Evolutionary conservation across 352 stramenopile genomes (phyloP).

Genomic region (Phytophthora palmivora): DNA sequence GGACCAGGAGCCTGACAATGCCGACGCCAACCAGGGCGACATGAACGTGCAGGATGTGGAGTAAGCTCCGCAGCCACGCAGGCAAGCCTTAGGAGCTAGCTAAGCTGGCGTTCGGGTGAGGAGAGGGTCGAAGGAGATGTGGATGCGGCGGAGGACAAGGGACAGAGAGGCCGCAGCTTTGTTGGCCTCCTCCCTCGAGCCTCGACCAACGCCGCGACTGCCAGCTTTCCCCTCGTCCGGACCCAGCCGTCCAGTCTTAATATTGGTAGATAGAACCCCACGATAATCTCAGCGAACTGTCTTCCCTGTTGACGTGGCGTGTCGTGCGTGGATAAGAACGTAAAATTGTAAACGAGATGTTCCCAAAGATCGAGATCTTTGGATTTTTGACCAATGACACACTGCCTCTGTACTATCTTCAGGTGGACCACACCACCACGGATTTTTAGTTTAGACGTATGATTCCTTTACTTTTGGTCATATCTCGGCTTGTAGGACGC

Average conservation of each 20-base stretch:
- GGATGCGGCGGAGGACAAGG: conserved; percentile 13
- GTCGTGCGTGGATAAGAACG: not conserved
- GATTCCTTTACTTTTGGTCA: no score
- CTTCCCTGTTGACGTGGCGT: conserved; percentile 24
- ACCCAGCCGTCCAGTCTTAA: conserved; percentile 39
- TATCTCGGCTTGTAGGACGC: no score
- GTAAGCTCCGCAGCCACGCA: conserved; percentile 31
- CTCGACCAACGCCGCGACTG: conserved; percentile 15
- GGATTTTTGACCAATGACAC: no score
- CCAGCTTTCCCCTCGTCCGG: not conserved
- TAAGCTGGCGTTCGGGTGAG: conserved; percentile 11
- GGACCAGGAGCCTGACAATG: conserved; percentile 93
- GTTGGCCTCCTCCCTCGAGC: conserved; percentile 38
- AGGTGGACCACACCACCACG: no score
- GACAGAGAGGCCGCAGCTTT: conserved; percentile 40
- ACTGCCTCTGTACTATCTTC: no score
- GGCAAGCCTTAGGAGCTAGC: conserved; percentile 27
- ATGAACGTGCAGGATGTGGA: conserved; percentile 89
- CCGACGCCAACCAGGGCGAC: conserved; percentile 91
- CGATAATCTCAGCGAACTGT: conserved; percentile 29
- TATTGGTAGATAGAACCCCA: conserved; percentile 51
- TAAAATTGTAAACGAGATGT: no score
- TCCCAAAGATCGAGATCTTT: no score
- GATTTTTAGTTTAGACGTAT: no score
- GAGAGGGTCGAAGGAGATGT: conserved; percentile 22